Evolutionary conservation across 176 grass and related monocot species (phyloP).

Genomic region (Otatea glauca): DNA sequence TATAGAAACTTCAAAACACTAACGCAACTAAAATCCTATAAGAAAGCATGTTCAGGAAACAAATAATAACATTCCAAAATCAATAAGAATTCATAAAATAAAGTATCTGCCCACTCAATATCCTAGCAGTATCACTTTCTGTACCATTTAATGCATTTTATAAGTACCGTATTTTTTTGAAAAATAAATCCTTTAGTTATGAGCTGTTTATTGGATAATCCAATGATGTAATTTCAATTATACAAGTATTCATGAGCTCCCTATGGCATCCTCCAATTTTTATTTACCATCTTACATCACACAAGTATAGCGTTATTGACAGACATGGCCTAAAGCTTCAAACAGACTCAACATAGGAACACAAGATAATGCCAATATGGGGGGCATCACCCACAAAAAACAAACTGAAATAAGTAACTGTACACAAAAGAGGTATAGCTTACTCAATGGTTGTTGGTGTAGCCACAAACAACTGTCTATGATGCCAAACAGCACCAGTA

Average conservation of each 20-base stretch:
- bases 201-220: conserved; percentile 10
- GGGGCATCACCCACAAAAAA: background rate
- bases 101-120: conserved; percentile 25
- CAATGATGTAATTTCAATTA: background rate
- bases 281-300: conserved; percentile 31
- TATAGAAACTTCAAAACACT: conserved; percentile 5
- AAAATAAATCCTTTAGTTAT: background rate
- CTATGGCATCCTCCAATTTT: conserved; percentile 15
- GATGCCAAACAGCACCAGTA: conserved; percentile 96
- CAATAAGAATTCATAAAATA: background rate
- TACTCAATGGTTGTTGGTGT: conserved; percentile 99
- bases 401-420: conserved; percentile 18
- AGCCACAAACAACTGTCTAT: conserved; percentile 95
- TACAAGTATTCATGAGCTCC: conserved; percentile 16
- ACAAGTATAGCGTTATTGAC: conserved; percentile 31
- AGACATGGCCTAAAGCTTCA: conserved; percentile 8
- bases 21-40: conserved; percentile 28
- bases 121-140: background rate
- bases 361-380: conserved; percentile 19
- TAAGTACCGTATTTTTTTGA: conserved; percentile 7
- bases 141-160: background rate
- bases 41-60: background rate
- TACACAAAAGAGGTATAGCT: conserved; percentile 50
- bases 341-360: background rate
- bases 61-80: background rate